A percentile compares a stretch with the other conserved stretches of the same genome.
These are phyloP conservation scores for Phyllostachys edulis DNA, from an alignment of 176 grass and related monocot species.

Conservation along the genomic window DNA sequence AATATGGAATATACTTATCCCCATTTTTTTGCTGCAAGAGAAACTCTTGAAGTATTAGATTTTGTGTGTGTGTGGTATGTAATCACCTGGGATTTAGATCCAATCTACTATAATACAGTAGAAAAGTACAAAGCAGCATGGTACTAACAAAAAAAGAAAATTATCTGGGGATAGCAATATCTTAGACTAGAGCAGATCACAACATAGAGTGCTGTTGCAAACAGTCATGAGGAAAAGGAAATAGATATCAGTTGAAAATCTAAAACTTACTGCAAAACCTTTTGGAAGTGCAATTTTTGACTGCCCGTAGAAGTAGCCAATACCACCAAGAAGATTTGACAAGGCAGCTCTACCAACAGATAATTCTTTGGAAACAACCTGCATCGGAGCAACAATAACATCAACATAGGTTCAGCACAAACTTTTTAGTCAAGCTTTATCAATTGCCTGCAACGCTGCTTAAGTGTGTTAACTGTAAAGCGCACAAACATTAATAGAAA, in stretches of 20 bases:
- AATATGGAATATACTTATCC: slow-evolving; percentile 88
- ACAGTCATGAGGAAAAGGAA: slow-evolving; percentile 10
- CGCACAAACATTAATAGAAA: slow-evolving; percentile 9
- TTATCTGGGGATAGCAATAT: background rate
- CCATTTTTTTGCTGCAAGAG: slow-evolving; percentile 77
- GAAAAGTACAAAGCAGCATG: background rate
- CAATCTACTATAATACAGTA: background rate
- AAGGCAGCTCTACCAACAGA: slow-evolving; percentile 77
- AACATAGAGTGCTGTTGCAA: slow-evolving; percentile 8
- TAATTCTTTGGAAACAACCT: slow-evolving; percentile 60
- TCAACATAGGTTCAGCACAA: slow-evolving; percentile 13
- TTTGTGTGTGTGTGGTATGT: background rate
- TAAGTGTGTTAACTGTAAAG: background rate
- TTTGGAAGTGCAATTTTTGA: slow-evolving; percentile 88
- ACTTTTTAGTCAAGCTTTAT: slow-evolving; percentile 11
- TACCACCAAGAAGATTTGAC: slow-evolving; percentile 81
- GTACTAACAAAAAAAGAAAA: background rate
- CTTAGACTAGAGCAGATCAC: slow-evolving; percentile 18
- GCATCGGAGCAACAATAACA: slow-evolving; percentile 35
- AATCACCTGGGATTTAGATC: slow-evolving; percentile 16
- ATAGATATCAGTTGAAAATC: slow-evolving; percentile 31
- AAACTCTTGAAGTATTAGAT: slow-evolving; percentile 37
- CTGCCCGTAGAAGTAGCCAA: slow-evolving; percentile 96
- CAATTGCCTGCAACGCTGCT: background rate
- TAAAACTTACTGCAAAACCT: slow-evolving; percentile 82